Evolutionary conservation across 2,329 filamentous ascomycete genomes (phyloP).

Genomic region (Aureobasidium namibiae): DNA sequence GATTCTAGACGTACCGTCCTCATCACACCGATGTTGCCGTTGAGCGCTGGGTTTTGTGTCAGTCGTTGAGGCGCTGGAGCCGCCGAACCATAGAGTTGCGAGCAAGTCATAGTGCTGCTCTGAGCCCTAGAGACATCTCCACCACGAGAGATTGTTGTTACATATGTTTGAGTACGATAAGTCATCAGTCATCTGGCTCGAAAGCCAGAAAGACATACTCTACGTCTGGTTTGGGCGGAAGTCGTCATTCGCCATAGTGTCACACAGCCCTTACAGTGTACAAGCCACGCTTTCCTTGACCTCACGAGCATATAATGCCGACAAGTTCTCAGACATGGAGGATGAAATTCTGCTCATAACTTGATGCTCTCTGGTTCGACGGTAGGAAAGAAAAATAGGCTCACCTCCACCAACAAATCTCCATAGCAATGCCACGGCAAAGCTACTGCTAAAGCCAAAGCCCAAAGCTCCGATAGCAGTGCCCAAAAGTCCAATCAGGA

Average conservation of each 20-base stretch:
- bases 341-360: neutral
- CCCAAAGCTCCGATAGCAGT: conserved; percentile 58
- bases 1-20: conserved; percentile 37
- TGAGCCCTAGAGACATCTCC: neutral
- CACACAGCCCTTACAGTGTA: neutral
- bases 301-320: neutral
- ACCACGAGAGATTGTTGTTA: neutral
- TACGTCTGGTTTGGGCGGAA: neutral
- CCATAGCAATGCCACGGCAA: conserved; percentile 55
- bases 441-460: conserved; percentile 60
- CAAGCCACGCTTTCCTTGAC: neutral
- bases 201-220: neutral
- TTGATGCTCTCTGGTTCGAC: neutral
- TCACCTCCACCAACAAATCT: conserved; percentile 53
- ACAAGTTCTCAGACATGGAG: neutral
- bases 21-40: conserved; percentile 69
- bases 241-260: neutral
- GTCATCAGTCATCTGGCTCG: neutral
- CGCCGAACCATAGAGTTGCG: neutral
- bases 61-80: neutral
- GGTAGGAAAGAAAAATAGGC: neutral
- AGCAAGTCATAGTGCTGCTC: neutral
- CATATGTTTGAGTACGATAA: neutral
- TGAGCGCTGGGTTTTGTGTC: conserved; percentile 37
- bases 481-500: conserved; percentile 68